A percentile compares a stretch with the other conserved stretches of the same genome.
phyloP scores from a whole-genome alignment of 2,329 filamentous ascomycete genomes.

The Ceratocystis cacaofunesta region DNA sequence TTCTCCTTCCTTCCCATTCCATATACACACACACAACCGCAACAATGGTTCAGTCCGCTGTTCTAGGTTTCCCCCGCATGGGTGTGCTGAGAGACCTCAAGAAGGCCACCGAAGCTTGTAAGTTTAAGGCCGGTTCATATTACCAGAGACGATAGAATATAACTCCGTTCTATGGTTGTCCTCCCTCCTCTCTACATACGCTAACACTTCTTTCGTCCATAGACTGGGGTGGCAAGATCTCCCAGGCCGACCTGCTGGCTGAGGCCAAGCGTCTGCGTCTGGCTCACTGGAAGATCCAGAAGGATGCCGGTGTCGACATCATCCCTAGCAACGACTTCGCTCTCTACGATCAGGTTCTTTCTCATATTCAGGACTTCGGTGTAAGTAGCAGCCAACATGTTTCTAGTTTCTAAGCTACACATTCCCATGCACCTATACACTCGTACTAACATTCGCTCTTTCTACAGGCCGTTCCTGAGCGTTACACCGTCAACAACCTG shows the following conservation, averaged over 20 bases:
- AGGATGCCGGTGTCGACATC: slow-evolving; percentile 91
- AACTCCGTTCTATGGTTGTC: not conserved
- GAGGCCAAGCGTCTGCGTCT: slow-evolving; percentile 96
- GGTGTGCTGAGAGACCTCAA: slow-evolving; percentile 97
- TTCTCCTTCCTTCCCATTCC: not conserved
- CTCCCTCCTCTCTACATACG: slow-evolving; percentile 16
- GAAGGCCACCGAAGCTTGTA: slow-evolving; percentile 95
- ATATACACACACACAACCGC: slow-evolving; percentile 22
- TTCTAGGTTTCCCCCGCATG: slow-evolving; percentile 99
- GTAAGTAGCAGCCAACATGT: slow-evolving; percentile 38
- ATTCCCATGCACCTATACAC: not conserved
- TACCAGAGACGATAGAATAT: not conserved
- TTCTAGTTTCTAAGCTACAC: slow-evolving; percentile 6
- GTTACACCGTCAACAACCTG: slow-evolving; percentile 83
- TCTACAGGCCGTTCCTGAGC: slow-evolving; percentile 67
- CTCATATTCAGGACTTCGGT: slow-evolving; percentile 96
- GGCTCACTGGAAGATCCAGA: slow-evolving; percentile 99
- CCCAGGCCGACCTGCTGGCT: slow-evolving; percentile 72
- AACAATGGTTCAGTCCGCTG: slow-evolving; percentile 52
- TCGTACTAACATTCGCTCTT: slow-evolving; percentile 13
- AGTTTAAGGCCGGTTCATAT: slow-evolving; percentile 23
- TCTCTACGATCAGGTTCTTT: slow-evolving; percentile 93
- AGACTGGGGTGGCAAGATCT: slow-evolving; percentile 86
- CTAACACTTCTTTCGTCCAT: slow-evolving; percentile 11
- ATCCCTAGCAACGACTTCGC: slow-evolving; percentile 99